These are phyloP conservation scores for Eucalyptus cladocalyx DNA, from an alignment of 345 rosid genomes.

Conservation along the genomic window DNA sequence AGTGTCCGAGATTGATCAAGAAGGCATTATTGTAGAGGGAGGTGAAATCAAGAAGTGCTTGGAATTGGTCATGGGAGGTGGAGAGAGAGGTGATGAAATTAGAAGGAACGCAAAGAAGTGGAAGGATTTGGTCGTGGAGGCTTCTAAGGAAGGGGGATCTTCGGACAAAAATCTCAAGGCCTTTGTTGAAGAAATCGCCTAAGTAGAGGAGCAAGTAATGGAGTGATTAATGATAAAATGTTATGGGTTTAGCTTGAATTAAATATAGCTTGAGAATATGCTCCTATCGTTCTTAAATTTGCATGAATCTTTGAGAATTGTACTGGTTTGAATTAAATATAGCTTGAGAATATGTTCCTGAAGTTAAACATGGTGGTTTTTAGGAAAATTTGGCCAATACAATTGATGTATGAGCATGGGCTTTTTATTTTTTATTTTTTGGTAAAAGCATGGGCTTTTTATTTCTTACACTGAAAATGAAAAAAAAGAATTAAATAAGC, in stretches of 20 bases:
- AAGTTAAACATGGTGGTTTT: no score
- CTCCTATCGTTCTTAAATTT: neutral
- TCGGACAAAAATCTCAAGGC: conserved; percentile 4
- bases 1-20: neutral
- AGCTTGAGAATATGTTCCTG: no score
- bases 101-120: conserved; percentile 11
- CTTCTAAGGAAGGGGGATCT: conserved; percentile 5
- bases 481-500: no score
- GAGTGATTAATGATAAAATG: neutral
- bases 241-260: neutral
- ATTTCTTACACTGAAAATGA: neutral
- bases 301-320: neutral
- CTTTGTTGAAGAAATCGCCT: neutral
- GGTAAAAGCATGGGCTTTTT: neutral
- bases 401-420: neutral
- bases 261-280: neutral
- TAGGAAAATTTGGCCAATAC: neutral
- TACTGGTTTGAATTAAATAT: no score
- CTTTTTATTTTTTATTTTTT: neutral
- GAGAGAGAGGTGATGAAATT: conserved; percentile 1
- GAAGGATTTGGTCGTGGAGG: conserved; percentile 14
- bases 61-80: conserved; percentile 17
- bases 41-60: conserved; percentile 18
- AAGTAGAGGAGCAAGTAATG: neutral
- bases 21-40: neutral